Conservation (phyloP, 1,139 yeast species). For the Saccharomyces hybrid region DNA sequence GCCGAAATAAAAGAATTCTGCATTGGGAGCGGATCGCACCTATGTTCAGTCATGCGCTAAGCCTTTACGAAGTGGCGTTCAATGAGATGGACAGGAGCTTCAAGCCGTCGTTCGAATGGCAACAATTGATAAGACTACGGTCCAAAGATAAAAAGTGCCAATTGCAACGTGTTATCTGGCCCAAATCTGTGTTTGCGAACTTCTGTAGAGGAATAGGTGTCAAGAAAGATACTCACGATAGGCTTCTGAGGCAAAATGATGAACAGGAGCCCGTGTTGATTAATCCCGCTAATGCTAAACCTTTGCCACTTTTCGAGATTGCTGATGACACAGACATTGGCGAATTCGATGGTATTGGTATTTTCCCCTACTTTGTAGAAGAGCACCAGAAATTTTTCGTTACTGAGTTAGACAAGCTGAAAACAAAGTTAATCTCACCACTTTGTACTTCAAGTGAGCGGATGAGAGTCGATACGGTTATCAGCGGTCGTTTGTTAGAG, state of each 20-base stretch:
- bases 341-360: constrained; percentile 16
- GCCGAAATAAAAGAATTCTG: neutral
- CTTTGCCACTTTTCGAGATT: constrained; percentile 11
- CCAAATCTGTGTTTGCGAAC: constrained; percentile 12
- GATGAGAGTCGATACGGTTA: neutral
- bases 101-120: constrained; percentile 5
- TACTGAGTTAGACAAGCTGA: constrained; percentile 9
- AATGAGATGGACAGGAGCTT: neutral
- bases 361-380: constrained; percentile 17
- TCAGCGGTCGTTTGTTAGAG: neutral
- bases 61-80: neutral
- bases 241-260: neutral
- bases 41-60: neutral
- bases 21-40: neutral
- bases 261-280: constrained; percentile 4
- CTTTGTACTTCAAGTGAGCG: constrained; percentile 4
- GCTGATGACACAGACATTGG: constrained; percentile 8
- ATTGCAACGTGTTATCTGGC: constrained; percentile 15
- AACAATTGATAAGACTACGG: constrained; percentile 7
- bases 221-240: constrained; percentile 1
- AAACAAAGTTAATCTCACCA: constrained; percentile 11
- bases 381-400: constrained; percentile 11
- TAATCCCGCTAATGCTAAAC: constrained; percentile 10
- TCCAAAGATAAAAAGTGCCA: constrained; percentile 4
- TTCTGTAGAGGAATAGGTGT: constrained; percentile 21